A percentile compares a stretch with the other conserved stretches of the same genome.
Evolutionary conservation across 305 asterid species (phyloP).

Genomic region (Salvia sclarea): DNA sequence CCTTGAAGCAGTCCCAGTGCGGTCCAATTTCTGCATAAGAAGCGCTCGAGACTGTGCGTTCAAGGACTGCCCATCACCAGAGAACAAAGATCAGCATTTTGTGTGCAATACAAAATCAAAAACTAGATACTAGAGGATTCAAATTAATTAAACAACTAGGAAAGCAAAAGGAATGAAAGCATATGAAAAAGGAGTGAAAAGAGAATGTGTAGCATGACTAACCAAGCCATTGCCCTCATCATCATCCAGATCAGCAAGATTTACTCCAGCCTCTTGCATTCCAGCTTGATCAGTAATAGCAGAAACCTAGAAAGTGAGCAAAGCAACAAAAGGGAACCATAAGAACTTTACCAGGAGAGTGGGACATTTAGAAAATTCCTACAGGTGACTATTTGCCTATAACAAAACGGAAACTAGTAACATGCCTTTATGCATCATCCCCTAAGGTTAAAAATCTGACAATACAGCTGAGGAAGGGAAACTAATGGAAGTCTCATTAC

Average conservation of each 20-base stretch:
- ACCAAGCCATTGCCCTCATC: constrained; percentile 72
- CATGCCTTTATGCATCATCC: constrained; percentile 21
- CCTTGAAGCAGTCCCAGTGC: constrained; percentile 63
- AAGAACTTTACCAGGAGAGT: constrained; percentile 3
- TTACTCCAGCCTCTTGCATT: constrained; percentile 61
- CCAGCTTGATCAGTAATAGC: constrained; percentile 66
- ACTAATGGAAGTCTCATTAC: constrained; percentile 34
- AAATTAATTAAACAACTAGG: neutral
- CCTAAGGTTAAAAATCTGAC: constrained; percentile 1
- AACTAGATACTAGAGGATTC: constrained; percentile 13
- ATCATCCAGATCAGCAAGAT: constrained; percentile 69
- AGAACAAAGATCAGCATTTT: constrained; percentile 29
- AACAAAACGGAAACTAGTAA: constrained; percentile 15
- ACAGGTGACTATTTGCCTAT: neutral
- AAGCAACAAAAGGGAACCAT: constrained; percentile 7
- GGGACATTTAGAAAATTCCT: neutral
- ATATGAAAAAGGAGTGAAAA: constrained; percentile 13
- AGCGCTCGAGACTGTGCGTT: constrained; percentile 66
- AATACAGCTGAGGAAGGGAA: constrained; percentile 5
- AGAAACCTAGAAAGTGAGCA: constrained; percentile 52
- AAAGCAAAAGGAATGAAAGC: neutral
- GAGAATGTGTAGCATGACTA: constrained; percentile 27
- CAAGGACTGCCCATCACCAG: constrained; percentile 54
- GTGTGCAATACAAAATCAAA: constrained; percentile 22
- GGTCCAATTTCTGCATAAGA: constrained; percentile 71